Evolutionary conservation across 768 basidiomycete genomes (phyloP), one percentile per base, ranked within the genome.

Genomic region (Lactarius tabidus): DNA sequence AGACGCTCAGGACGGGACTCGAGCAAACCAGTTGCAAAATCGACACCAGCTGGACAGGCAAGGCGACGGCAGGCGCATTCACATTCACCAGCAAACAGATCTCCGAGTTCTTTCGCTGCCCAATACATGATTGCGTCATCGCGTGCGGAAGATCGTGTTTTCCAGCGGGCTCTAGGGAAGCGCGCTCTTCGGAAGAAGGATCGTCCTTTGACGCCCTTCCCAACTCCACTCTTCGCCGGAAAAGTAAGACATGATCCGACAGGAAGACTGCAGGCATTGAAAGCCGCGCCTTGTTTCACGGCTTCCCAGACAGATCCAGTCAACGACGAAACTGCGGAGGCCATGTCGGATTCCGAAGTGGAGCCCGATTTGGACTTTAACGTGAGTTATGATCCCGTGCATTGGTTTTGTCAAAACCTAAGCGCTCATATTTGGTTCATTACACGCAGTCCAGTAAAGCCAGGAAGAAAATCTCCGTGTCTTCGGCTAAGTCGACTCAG

Each of bases 311-410:
- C 39, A 17, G 36, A 57, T 23, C 36, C 43, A 26, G 28, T 23
- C 33, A 53, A 53, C n/a, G 61, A 59, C 28, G 33, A 38, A 38
- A 60, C 38, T 23, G 59, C 45, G 18, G 68, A 69, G n/a, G 59
- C 36, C 7, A 51, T 68, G 41, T 29, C 68, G 6, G 66, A 69
- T 54, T 69, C 68, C 8, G 66, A 69, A 52, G 66, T 61, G 28
- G 66, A 69, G 43, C 68, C 68, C 9, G 68, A 69, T 57, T 62
- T 54, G 36, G 54, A 36, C n/a, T 62, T 69, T 48, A 59, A 61
- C 39, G 68, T 69, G 66, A 56, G 68, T 62, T 41, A 43, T 31
- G 26, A 1, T 29, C n/a, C 14, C 20, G 3, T 41, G 6, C 23
- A 10, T 35, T 35, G 28, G 15, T 20, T 38, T 28, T 52, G 12